Conservation (phyloP, 139 green algal genomes). For the Chlorella sp. region DNA sequence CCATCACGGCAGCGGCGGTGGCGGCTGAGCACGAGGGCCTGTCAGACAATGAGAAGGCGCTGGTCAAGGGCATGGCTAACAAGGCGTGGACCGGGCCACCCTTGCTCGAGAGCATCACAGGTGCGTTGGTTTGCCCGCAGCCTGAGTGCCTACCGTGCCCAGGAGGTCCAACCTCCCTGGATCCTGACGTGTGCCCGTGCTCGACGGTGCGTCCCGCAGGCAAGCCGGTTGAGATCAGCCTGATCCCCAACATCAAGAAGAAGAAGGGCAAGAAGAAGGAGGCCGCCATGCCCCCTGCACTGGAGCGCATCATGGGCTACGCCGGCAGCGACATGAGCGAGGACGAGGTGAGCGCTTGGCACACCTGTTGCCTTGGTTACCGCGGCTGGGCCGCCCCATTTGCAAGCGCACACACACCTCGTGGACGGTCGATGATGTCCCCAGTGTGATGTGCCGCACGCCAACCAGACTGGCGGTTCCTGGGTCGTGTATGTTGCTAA, state of each 20-base stretch:
- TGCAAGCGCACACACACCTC: not conserved
- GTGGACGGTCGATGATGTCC: not conserved
- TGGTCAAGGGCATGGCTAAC: constrained; percentile 56
- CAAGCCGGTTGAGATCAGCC: not conserved
- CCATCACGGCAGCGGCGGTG: not conserved
- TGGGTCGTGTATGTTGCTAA: too few species aligned
- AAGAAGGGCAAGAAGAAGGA: constrained; percentile 71
- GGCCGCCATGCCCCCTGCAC: constrained; percentile 31
- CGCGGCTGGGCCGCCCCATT: too few species aligned
- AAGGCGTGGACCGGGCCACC: constrained; percentile 56
- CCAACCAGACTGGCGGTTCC: too few species aligned
- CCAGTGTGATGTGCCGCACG: not conserved
- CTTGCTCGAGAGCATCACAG: constrained; percentile 47
- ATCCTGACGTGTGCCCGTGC: constrained; percentile 5
- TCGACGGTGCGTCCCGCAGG: not conserved
- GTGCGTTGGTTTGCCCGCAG: too few species aligned
- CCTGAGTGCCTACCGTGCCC: too few species aligned
- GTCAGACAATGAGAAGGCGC: constrained; percentile 40
- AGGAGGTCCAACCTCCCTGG: too few species aligned
- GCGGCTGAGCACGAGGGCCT: constrained; percentile 11
- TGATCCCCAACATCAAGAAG: constrained; percentile 40
- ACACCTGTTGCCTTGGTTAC: too few species aligned
- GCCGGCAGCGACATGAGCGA: constrained; percentile 30
- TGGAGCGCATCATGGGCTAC: constrained; percentile 64
- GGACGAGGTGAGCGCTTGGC: constrained; percentile 20